Conservation (phyloP, 148 eudicot genomes). For the Diospyros lotus region DNA sequence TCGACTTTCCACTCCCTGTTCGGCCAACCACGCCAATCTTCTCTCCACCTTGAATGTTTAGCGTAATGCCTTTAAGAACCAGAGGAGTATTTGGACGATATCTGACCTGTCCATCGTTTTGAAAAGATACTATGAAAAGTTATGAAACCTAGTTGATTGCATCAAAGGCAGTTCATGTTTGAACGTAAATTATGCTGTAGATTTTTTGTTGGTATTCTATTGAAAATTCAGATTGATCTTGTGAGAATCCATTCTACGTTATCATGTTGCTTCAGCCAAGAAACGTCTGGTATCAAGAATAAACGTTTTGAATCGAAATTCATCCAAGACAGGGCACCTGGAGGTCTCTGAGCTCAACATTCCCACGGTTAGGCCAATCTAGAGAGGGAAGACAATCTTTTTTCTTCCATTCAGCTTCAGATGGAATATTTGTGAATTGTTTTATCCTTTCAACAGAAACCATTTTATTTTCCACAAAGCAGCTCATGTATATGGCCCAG, state of each 20-base stretch:
- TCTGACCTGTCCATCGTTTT: slow-evolving; percentile 50
- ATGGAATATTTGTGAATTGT: slow-evolving; percentile 67
- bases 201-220: too few species aligned
- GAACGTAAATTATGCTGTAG: too few species aligned
- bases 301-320: not conserved
- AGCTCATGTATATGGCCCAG: slow-evolving; percentile 65
- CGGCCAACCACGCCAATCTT: slow-evolving; percentile 94
- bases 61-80: slow-evolving; percentile 74
- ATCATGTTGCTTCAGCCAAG: not conserved
- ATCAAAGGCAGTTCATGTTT: too few species aligned
- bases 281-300: not conserved
- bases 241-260: not conserved
- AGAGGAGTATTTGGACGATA: slow-evolving; percentile 86
- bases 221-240: not conserved
- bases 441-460: slow-evolving; percentile 95
- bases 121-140: too few species aligned
- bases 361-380: slow-evolving; percentile 74
- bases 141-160: too few species aligned
- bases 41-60: slow-evolving; percentile 80
- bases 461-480: slow-evolving; percentile 86
- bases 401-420: slow-evolving; percentile 82
- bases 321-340: slow-evolving; percentile 36
- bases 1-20: slow-evolving; percentile 94
- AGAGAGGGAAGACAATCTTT: slow-evolving; percentile 58
- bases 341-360: slow-evolving; percentile 61